Base-by-base conservation (phyloP, 2,329 filamentous ascomycete species). In the Sodiomyces alkalinus region DNA sequence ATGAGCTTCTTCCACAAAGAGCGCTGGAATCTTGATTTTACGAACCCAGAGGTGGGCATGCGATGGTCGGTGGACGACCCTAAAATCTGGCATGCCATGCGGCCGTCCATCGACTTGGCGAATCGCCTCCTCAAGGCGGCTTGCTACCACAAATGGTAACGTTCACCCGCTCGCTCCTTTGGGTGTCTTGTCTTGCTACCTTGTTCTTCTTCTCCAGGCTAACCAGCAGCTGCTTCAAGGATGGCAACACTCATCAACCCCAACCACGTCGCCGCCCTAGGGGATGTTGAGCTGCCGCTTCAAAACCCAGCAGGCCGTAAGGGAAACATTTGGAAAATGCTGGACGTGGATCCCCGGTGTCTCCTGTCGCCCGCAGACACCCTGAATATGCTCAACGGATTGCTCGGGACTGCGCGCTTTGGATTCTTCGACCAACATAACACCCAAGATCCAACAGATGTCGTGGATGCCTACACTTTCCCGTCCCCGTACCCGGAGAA, bases 1-100 rank as follows among this genome's bases (percentile, higher is more conserved):
- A 17, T 30, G 6, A 17, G 13, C 4, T 16, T 34, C 4, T 36
- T 34, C 26, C 12, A 19, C 19, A 32, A 28, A 9, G 23, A 34
- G 11, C 25, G 35, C 3, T 39, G 37, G 35, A 22, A 24, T 11
- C 21, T 32, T 6, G 32, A 36, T 9, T 36, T 29, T 17, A 29
- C 15, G 11, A 7, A 5, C 9, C 12, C 13, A 17, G 12, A 12
- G 6, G 3, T 8, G 10, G 15, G 23, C 9, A 14, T 19, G 3
- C 18, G 23, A n/a, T 38, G 34, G 29, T 28, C 25, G 12, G 32
- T 29, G 3, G 27, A 36, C 5, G 31, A 40, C 15, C 29, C 19
- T 1, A 6, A 5, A 0, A 17, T 39, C 2, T 40, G 38, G 38
- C 9, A 7, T 6, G 24, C 30, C 17, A 16, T 40, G 4, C n/a